Conservation (phyloP, 2,329 filamentous ascomycete genomes). For the Ceratocystis albifundus region DNA sequence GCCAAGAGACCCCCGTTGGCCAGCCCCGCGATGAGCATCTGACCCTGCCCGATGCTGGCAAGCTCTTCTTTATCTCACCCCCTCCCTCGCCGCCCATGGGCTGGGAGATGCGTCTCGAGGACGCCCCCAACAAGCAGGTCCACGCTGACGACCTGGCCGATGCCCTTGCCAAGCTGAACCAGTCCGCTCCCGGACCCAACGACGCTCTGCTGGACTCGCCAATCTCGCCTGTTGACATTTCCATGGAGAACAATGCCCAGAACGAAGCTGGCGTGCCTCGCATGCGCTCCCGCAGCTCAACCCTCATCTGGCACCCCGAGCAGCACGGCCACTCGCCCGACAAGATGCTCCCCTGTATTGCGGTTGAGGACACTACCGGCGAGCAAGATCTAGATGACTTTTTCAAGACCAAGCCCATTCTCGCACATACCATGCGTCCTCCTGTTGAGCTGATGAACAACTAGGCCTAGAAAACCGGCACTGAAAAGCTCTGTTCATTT, state of each 20-base stretch:
- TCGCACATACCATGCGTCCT: conserved; percentile 48
- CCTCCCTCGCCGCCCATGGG: conserved; percentile 56
- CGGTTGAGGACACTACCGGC: conserved; percentile 56
- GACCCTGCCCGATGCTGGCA: conserved; percentile 55
- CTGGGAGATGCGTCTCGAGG: conserved; percentile 57
- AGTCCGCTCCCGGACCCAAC: conserved; percentile 29
- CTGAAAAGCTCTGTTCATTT: neutral
- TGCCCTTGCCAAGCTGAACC: conserved; percentile 51
- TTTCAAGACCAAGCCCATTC: conserved; percentile 30
- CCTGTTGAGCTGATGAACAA: conserved; percentile 54
- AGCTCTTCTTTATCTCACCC: conserved; percentile 62
- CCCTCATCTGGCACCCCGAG: conserved; percentile 53
- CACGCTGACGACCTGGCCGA: conserved; percentile 58
- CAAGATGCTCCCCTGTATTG: conserved; percentile 46
- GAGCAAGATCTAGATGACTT: conserved; percentile 35
- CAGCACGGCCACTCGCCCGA: conserved; percentile 43
- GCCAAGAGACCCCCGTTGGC: conserved; percentile 48
- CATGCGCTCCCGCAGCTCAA: conserved; percentile 49
- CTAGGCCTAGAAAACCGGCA: conserved; percentile 25
- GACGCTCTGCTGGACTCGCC: conserved; percentile 29
- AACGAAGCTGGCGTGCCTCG: conserved; percentile 26
- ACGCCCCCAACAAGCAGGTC: conserved; percentile 57
- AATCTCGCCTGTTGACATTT: conserved; percentile 34
- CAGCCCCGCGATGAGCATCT: conserved; percentile 44
- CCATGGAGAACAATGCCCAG: conserved; percentile 21